Evolutionary conservation across 352 stramenopile genomes (phyloP), one percentile per base, ranked within the genome.

Genomic region (Phytophthora citrophthora): DNA sequence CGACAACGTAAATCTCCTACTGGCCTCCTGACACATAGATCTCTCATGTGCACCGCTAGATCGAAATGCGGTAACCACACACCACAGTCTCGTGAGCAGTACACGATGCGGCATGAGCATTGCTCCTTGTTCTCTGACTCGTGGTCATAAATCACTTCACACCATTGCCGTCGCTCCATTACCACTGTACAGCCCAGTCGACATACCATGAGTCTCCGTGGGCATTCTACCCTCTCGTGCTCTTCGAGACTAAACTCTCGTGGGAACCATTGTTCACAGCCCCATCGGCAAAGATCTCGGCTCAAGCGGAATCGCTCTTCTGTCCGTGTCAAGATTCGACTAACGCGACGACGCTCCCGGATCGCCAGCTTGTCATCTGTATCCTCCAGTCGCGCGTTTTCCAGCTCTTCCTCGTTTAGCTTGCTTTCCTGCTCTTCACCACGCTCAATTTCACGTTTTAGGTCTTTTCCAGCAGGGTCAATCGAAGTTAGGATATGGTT

Each of bases 21-120:
- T 3, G 86, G 86, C 3, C 86, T 71, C 29, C 73, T 72, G 18
- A 92, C 70, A 53, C 86, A 94, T 1, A 82, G 48, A 34, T 86
- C 79, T 3, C 54, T 51, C 73, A 88, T 88, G 59, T 94, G 86
- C 41, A 68, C 45, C 11, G 62, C 51, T 29, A 94, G 56, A 4
- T 66, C 38, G 23, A 79, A 52, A 11, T 90, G 74, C 5, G 79
- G 70, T 9, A 88, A 53, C 76, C 83, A 94, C 13, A 90, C 74
- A 1, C 86, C 81, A 47, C 86, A 94, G n/a, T 88, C 72, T 38
- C 81, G 76, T 2, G 81, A 78, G 38, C 86, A 94, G 6, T 61
- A 62, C 9, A 85, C 61, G 24, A 94, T 89, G 5, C 81, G 76
- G 16, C 66, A 72, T 65, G 61, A 56, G 53, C 82, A 90, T 18